Evolutionary conservation across 116 monocot species (phyloP).

Genomic region (Papilionanthe hybrid): DNA sequence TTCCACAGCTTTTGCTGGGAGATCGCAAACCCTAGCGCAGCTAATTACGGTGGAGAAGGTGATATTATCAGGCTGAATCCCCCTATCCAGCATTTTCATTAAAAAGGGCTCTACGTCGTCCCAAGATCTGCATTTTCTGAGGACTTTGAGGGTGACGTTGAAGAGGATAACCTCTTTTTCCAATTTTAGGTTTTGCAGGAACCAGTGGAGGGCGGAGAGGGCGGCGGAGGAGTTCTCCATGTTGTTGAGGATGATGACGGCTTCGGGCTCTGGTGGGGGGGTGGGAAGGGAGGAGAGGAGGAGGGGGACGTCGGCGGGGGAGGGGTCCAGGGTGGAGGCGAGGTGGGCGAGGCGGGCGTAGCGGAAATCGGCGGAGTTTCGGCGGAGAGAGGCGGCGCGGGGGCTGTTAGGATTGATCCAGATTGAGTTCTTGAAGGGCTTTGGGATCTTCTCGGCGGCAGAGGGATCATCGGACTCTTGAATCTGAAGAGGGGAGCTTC

Average conservation of each 20-base stretch:
- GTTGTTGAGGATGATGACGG: conserved; percentile 46
- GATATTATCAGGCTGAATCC: conserved; percentile 52
- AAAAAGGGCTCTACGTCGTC: conserved; percentile 31
- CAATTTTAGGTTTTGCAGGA: conserved; percentile 31
- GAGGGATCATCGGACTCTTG: conserved; percentile 2
- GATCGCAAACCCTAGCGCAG: conserved; percentile 54
- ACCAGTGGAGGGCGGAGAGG: conserved; percentile 49
- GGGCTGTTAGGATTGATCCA: conserved; percentile 53
- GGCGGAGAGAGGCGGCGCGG: conserved; percentile 15
- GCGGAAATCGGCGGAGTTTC: conserved; percentile 37
- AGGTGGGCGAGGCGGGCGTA: conserved; percentile 32
- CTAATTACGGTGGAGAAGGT: conserved; percentile 74
- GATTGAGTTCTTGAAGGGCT: conserved; percentile 41
- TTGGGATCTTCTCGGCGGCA: conserved; percentile 20
- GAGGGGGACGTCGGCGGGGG: background rate
- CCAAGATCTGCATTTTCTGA: conserved; percentile 52
- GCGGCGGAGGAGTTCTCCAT: conserved; percentile 43
- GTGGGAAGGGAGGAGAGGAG: conserved; percentile 8
- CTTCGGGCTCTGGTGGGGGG: conserved; percentile 17
- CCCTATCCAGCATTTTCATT: conserved; percentile 41
- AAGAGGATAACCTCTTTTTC: conserved; percentile 48
- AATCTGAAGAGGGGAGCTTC: background rate
- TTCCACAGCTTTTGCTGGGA: conserved; percentile 57
- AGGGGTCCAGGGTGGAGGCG: conserved; percentile 24
- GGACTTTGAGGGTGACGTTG: conserved; percentile 66